A percentile compares a stretch with the other conserved stretches of the same genome.
These are phyloP conservation scores for Pelargonium fulgidum DNA, from an alignment of 441 rosid species.

Conservation along the genomic window DNA sequence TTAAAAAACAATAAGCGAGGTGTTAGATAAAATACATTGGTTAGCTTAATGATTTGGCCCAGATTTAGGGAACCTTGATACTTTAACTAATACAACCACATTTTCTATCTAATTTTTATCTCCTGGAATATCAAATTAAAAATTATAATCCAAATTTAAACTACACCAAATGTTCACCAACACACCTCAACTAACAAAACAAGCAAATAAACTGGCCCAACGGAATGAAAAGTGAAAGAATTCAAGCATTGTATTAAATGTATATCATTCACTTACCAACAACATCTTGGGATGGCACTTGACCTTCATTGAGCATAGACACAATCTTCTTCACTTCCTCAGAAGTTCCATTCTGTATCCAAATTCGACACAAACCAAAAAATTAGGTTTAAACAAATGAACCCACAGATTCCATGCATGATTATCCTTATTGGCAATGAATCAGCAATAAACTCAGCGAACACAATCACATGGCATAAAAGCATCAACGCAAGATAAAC, in stretches of 20 bases:
- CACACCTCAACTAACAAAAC: background rate
- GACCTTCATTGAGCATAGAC: conserved; percentile 44
- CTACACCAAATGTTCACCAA: background rate
- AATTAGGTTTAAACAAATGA: background rate
- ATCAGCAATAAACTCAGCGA: background rate
- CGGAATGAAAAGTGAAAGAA: background rate
- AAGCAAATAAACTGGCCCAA: background rate
- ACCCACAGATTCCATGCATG: background rate
- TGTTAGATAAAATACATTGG: too few relatives aligned
- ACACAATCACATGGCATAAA: too few relatives aligned
- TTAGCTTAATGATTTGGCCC: too few relatives aligned
- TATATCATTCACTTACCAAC: conserved; percentile 39
- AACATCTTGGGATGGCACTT: conserved; percentile 53
- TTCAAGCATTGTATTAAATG: too few relatives aligned
- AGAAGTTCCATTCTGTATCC: conserved; percentile 52
- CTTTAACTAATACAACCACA: background rate
- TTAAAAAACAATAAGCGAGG: too few relatives aligned
- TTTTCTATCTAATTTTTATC: background rate
- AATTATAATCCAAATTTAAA: background rate
- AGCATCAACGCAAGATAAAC: too few relatives aligned
- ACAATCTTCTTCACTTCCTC: conserved; percentile 70
- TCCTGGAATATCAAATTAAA: background rate
- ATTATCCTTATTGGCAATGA: background rate
- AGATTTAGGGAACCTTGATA: too few relatives aligned
- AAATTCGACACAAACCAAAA: conserved; percentile 16